These are phyloP conservation scores for Trichopus zeylanicus DNA, from an alignment of 116 monocot species.

Conservation along the genomic window DNA sequence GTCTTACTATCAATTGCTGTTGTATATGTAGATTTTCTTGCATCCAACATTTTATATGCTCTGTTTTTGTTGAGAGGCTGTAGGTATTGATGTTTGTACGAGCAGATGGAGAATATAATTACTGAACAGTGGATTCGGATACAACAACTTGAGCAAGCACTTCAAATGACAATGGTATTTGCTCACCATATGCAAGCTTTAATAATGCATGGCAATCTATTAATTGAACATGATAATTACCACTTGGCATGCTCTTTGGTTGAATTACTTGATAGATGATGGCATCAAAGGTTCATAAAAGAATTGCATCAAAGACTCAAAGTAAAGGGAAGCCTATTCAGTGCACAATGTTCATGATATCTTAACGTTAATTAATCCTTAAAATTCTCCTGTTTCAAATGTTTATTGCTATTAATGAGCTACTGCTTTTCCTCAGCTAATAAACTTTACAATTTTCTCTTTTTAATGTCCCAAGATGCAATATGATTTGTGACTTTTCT, in stretches of 20 bases:
- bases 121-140: constrained; percentile 94
- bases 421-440: too few relatives aligned
- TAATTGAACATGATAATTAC: constrained; percentile 2
- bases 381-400: too few relatives aligned
- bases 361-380: not conserved
- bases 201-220: not conserved
- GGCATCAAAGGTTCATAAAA: constrained; percentile 45
- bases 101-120: constrained; percentile 62
- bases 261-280: constrained; percentile 34
- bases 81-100: constrained; percentile 9
- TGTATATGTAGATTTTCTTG: not conserved
- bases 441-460: too few relatives aligned
- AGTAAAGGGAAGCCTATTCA: constrained; percentile 8
- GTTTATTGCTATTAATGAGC: too few relatives aligned
- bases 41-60: not conserved
- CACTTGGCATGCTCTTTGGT: constrained; percentile 5
- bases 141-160: constrained; percentile 68
- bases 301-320: constrained; percentile 14
- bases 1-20: not conserved
- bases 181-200: constrained; percentile 8
- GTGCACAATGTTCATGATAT: constrained; percentile 30
- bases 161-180: constrained; percentile 66
- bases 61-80: too few relatives aligned
- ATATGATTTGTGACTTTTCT: too few relatives aligned
- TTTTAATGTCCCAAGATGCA: too few relatives aligned